These are phyloP conservation scores for Lasiosphaeriaceae sp. DNA, from an alignment of 495 filamentous ascomycete genomes.

Conservation along the genomic window DNA sequence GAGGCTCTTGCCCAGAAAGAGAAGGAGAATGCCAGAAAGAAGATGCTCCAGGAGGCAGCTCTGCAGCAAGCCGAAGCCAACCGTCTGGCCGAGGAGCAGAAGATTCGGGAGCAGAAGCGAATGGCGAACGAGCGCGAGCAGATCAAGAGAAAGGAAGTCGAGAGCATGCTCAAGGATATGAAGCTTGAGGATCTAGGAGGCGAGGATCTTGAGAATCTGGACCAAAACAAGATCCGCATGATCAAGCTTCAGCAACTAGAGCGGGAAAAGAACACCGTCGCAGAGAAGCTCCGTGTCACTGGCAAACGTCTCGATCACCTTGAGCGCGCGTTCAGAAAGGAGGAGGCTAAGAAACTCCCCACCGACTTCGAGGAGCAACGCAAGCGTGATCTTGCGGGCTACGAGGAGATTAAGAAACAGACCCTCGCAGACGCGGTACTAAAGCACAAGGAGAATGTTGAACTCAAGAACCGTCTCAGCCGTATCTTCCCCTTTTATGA, in stretches of 20 bases:
- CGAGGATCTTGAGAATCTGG: slow-evolving; percentile 70
- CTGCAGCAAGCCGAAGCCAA: slow-evolving; percentile 81
- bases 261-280: slow-evolving; percentile 92
- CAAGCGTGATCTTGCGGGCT: slow-evolving; percentile 71
- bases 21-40: slow-evolving; percentile 84
- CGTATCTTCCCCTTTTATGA: slow-evolving; percentile 79
- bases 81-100: slow-evolving; percentile 85
- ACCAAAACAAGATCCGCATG: slow-evolving; percentile 81
- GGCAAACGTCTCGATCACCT: slow-evolving; percentile 96
- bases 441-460: slow-evolving; percentile 84
- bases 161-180: slow-evolving; percentile 93
- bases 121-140: slow-evolving; percentile 85
- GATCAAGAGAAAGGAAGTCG: slow-evolving; percentile 88
- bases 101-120: slow-evolving; percentile 82
- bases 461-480: slow-evolving; percentile 84
- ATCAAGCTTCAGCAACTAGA: slow-evolving; percentile 94
- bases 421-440: slow-evolving; percentile 72
- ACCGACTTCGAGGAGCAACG: slow-evolving; percentile 84
- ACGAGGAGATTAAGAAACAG: slow-evolving; percentile 72
- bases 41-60: slow-evolving; percentile 77
- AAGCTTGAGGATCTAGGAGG: slow-evolving; percentile 83
- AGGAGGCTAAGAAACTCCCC: slow-evolving; percentile 86
- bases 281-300: slow-evolving; percentile 83
- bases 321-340: slow-evolving; percentile 91
- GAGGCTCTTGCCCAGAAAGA: slow-evolving; percentile 79